phyloP scores from a whole-genome alignment of 2,329 filamentous ascomycete genomes.

The Aspergillus tanneri region DNA sequence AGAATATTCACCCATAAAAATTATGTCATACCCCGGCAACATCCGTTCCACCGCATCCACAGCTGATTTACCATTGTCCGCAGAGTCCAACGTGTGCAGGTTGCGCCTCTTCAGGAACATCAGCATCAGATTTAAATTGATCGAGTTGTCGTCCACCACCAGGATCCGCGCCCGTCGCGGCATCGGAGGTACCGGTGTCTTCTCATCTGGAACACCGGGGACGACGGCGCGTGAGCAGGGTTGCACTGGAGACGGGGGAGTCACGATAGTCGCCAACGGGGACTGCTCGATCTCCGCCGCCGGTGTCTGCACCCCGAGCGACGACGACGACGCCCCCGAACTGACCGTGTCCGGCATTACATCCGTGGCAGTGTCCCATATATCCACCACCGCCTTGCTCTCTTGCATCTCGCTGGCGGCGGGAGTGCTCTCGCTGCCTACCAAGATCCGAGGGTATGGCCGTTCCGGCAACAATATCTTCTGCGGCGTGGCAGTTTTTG shows the following conservation, averaged over 20 bases:
- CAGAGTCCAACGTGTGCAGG: conserved; percentile 36
- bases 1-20: conserved; percentile 43
- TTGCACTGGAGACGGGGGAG: conserved; percentile 9
- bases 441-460: not conserved
- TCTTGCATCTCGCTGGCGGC: not conserved
- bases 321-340: not conserved
- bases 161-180: conserved; percentile 32
- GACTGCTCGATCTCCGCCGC: conserved; percentile 7
- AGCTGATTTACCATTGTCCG: conserved; percentile 45
- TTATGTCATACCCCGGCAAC: conserved; percentile 41
- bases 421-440: too few relatives aligned
- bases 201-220: not conserved
- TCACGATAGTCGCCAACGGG: conserved; percentile 6
- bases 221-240: too few relatives aligned
- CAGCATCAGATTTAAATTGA: conserved; percentile 47
- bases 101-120: conserved; percentile 44
- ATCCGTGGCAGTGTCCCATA: conserved; percentile 6
- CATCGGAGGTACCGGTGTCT: not conserved
- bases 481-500: not conserved
- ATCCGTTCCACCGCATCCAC: conserved; percentile 40
- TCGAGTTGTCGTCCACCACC: conserved; percentile 48
- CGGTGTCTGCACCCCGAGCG: conserved; percentile 2
- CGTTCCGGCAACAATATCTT: not conserved
- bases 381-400: not conserved
- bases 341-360: conserved; percentile 4